Evolutionary conservation across 2,329 filamentous ascomycete genomes (phyloP).

Genomic region (Penicillium sp.): DNA sequence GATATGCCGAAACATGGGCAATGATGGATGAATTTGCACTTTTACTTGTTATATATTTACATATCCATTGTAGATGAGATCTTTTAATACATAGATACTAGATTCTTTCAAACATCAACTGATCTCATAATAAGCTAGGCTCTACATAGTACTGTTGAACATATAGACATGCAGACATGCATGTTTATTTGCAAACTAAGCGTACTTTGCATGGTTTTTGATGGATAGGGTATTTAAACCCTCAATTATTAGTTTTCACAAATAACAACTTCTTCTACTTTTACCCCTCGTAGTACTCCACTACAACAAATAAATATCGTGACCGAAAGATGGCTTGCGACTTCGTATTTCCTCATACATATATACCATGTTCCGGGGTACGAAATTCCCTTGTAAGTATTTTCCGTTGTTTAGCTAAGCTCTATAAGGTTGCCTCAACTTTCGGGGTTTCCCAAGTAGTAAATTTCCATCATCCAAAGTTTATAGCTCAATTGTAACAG

Average conservation of each 20-base stretch:
- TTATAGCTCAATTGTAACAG: neutral
- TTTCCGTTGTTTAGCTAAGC: neutral
- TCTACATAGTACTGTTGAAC: neutral
- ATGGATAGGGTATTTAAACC: too few relatives aligned
- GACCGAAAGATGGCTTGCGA: neutral
- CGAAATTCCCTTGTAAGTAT: neutral
- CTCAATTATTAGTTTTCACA: too few relatives aligned
- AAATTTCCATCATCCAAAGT: neutral
- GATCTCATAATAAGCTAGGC: neutral
- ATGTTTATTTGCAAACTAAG: too few relatives aligned
- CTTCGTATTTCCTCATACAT: neutral
- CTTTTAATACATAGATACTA: neutral
- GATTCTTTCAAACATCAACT: neutral
- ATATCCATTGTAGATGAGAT: too few relatives aligned
- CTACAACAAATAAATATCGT: too few relatives aligned
- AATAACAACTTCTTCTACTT: too few relatives aligned
- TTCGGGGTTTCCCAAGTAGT: neutral
- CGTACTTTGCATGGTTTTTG: too few relatives aligned
- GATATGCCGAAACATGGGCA: constrained; percentile 10
- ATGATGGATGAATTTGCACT: neutral
- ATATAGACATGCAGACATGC: too few relatives aligned
- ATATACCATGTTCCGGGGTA: neutral
- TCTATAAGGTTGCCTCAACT: neutral
- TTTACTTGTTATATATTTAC: neutral
- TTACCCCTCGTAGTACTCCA: too few relatives aligned